phyloP scores from a whole-genome alignment of 305 asterid species.

The Coffea humblotiana region DNA sequence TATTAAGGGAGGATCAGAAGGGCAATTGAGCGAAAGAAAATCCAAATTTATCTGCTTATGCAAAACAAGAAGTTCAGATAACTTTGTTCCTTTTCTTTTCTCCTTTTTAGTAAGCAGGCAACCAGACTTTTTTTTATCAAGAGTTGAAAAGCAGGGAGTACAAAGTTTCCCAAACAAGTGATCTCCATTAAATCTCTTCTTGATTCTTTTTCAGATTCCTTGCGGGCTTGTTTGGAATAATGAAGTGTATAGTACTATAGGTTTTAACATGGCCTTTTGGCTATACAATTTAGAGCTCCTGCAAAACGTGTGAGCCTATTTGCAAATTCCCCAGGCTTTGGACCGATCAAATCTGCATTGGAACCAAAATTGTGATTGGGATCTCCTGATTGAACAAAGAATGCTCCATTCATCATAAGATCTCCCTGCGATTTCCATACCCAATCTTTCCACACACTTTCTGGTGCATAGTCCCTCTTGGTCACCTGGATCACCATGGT shows the following conservation, averaged over 20 bases:
- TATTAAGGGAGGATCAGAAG: not conserved
- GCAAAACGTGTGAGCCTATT: slow-evolving; percentile 25
- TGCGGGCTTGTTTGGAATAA: not conserved
- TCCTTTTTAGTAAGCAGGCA: not conserved
- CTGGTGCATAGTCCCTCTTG: slow-evolving; percentile 34
- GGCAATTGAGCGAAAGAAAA: not conserved
- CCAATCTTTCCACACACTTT: slow-evolving; percentile 38
- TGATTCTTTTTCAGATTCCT: not conserved
- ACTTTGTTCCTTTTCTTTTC: too few relatives aligned
- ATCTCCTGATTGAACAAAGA: slow-evolving; percentile 37
- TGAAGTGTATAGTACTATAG: too few relatives aligned
- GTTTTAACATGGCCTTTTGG: slow-evolving; percentile 22
- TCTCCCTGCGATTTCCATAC: slow-evolving; percentile 39
- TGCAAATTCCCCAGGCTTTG: slow-evolving; percentile 24
- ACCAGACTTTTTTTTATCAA: not conserved
- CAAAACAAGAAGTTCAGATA: too few relatives aligned
- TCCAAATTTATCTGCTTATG: too few relatives aligned
- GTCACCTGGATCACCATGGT: slow-evolving; percentile 29
- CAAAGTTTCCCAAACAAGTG: not conserved
- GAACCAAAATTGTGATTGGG: slow-evolving; percentile 18
- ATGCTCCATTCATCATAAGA: slow-evolving; percentile 37
- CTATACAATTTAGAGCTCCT: slow-evolving; percentile 28
- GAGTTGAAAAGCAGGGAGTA: not conserved
- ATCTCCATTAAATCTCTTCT: not conserved
- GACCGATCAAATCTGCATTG: slow-evolving; percentile 20